Evolutionary conservation across 805 yeast species (phyloP), one percentile per base, ranked within the genome.

Genomic region (Scheffersomyces ergatensis): DNA sequence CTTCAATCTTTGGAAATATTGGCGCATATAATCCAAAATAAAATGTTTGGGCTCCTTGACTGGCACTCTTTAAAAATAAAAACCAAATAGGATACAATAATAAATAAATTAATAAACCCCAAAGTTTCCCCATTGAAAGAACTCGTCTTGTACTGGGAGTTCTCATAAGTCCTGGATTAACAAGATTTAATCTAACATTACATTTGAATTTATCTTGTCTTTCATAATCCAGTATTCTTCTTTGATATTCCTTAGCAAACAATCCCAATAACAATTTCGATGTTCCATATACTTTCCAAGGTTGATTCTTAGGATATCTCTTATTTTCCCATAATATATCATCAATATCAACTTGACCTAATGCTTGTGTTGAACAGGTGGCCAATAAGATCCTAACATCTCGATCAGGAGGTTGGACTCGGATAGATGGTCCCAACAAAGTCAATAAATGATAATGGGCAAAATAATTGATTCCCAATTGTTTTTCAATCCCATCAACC

Each of bases 151-250:
- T 82, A 19, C 95, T 80, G 2, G 96, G 87, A 2, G 96, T 81
- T 50, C 98, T 76, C 85, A 88, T 86, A 26, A 90, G 51, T 1
- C 99, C 99, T 0, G 99, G 98, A 55, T 93, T 93, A 4, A 87
- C 93, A 40, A 89, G 55, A 43, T 83, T 76, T 17, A 89, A 75
- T 37, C 83, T 76, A 18, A 87, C 80, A 51, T 84, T 86, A 54
- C 77, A 72, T 2, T 87, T 85, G 17, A 82, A 78, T 35, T 79
- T 79, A 62, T 89, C 95, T 38, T 82, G 77, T 43, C 95, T 72
- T 45, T 81, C 83, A 47, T 74, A 77, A 0, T 48, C 59, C 38
- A 75, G 72, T 36, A 89, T 57, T 45, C 82, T 70, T 39, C 82
- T 74, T 65, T 92, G 98, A 52, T 76, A 80, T 57, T 87, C 95